Percentiles rank a stretch among this genome's conserved stretches.
Conservation (phyloP, 73 alveolate species). For the Uronychia setigera region DNA sequence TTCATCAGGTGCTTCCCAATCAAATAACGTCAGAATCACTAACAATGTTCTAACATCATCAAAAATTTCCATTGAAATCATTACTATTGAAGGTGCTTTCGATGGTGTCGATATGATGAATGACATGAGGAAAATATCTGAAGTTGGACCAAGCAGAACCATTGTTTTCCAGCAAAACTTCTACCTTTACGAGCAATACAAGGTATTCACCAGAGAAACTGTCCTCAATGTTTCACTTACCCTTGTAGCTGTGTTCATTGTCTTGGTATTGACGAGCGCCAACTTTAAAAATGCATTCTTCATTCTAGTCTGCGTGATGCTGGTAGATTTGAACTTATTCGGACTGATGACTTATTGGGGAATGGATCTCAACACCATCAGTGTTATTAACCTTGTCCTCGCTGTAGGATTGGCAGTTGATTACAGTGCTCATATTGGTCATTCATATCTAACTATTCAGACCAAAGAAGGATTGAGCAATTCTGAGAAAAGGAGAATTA, state of each 20-base stretch:
- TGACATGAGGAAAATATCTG: background rate
- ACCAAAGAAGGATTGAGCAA: background rate
- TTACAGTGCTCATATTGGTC: conserved; percentile 56
- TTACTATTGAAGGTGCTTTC: background rate
- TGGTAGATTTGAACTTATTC: conserved; percentile 34
- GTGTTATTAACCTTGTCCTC: conserved; percentile 46
- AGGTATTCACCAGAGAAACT: conserved; percentile 9
- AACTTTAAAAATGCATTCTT: background rate
- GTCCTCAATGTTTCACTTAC: conserved; percentile 36
- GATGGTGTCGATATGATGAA: conserved; percentile 15
- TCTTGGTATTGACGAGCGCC: conserved; percentile 4
- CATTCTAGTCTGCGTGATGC: background rate
- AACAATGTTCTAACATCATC: background rate
- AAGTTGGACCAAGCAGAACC: background rate
- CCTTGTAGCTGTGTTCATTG: conserved; percentile 24
- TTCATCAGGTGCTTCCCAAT: background rate
- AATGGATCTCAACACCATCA: conserved; percentile 36
- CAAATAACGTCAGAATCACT: background rate
- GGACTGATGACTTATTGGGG: conserved; percentile 50
- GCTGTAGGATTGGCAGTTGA: conserved; percentile 59
- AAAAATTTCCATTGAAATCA: background rate
- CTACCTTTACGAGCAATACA: background rate
- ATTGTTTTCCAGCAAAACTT: background rate
- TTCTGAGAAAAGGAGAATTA: background rate
- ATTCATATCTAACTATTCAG: conserved; percentile 13